Evolutionary conservation across 2,329 filamentous ascomycete genomes (phyloP).

Genomic region (Microdochium bolleyi): DNA sequence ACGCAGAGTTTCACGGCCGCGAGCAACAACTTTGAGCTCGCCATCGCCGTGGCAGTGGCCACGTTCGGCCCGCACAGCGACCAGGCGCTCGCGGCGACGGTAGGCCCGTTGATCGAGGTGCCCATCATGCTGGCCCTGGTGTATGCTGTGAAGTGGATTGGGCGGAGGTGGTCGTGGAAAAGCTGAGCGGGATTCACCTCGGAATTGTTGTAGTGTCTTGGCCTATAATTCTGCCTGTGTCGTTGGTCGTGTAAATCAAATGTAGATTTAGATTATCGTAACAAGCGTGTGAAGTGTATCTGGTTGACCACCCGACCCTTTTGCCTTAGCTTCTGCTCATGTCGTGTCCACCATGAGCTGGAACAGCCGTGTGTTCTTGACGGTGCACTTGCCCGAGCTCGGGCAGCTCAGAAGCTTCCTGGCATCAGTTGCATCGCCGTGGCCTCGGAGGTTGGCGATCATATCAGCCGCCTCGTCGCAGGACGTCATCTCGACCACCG

Average conservation of each 20-base stretch:
- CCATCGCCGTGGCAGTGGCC: constrained; percentile 80
- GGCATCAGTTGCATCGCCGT: constrained; percentile 10
- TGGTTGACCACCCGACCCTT: too few species aligned
- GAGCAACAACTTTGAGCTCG: constrained; percentile 90
- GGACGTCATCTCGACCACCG: constrained; percentile 10
- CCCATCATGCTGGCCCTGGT: constrained; percentile 73
- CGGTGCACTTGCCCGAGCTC: constrained; percentile 12
- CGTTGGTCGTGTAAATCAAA: too few species aligned
- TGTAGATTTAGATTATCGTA: too few species aligned
- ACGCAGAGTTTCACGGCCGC: constrained; percentile 86
- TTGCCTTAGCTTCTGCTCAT: not conserved
- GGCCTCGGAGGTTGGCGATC: constrained; percentile 15
- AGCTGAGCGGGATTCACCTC: constrained; percentile 12
- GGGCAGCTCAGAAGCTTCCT: constrained; percentile 13
- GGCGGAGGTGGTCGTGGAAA: constrained; percentile 46
- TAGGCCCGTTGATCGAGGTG: constrained; percentile 81
- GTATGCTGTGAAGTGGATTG: constrained; percentile 60
- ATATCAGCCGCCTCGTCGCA: constrained; percentile 19
- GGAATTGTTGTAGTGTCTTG: not conserved
- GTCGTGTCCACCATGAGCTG: constrained; percentile 18
- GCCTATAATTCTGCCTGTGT: constrained; percentile 9
- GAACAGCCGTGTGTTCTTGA: constrained; percentile 21
- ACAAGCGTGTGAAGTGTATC: too few species aligned
- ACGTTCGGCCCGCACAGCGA: constrained; percentile 71
- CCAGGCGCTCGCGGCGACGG: constrained; percentile 74